Percentiles rank a stretch among this genome's conserved stretches.
Evolutionary conservation across 2,329 filamentous ascomycete species (phyloP).

Genomic region (Fusarium transvaalense): DNA sequence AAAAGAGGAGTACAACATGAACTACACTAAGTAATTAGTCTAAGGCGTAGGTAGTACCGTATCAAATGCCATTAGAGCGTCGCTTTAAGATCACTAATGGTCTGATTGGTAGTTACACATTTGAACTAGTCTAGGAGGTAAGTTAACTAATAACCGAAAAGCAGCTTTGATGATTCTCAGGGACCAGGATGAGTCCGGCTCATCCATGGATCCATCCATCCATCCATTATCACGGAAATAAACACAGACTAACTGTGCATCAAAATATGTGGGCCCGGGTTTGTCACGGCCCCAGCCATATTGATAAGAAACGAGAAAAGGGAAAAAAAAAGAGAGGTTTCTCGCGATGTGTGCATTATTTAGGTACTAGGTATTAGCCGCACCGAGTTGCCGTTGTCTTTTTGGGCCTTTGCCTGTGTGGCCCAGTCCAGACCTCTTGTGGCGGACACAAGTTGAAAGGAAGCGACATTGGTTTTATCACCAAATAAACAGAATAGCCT

Average conservation of each 20-base stretch:
- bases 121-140: too few relatives aligned
- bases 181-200: too few relatives aligned
- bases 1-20: background rate
- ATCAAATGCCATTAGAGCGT: background rate
- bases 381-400: background rate
- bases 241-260: background rate
- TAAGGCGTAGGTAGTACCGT: constrained; percentile 11
- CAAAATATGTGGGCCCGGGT: too few relatives aligned
- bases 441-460: background rate
- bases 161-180: constrained; percentile 13
- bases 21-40: background rate
- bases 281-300: too few relatives aligned
- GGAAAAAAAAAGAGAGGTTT: background rate
- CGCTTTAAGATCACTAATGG: constrained; percentile 9
- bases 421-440: background rate
- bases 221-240: constrained; percentile 24
- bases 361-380: background rate
- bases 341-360: constrained; percentile 7
- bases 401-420: background rate
- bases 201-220: background rate
- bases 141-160: background rate
- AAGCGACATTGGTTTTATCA: background rate
- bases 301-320: too few relatives aligned
- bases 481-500: background rate
- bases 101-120: constrained; percentile 23